phyloP scores from a whole-genome alignment of 768 basidiomycete genomes.

The Russula sp. region DNA sequence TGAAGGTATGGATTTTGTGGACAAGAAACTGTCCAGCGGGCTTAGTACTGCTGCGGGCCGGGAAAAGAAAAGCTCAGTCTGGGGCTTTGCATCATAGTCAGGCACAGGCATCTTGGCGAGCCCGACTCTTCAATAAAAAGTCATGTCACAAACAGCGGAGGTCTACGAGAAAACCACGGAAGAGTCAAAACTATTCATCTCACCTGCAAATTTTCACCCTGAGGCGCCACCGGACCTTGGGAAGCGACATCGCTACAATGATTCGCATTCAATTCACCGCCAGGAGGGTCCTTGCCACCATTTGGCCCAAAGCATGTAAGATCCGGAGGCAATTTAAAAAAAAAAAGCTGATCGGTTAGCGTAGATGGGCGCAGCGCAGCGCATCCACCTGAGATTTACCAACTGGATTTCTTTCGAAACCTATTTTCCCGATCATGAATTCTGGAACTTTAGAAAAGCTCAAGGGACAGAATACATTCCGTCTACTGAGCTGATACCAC shows the following conservation, averaged over 20 bases:
- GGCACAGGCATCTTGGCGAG: too few species aligned
- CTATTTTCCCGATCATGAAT: too few species aligned
- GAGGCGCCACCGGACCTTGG: not conserved
- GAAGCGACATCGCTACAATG: not conserved
- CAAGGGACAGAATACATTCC: too few species aligned
- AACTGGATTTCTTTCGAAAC: not conserved
- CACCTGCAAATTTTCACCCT: too few species aligned
- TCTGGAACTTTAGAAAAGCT: constrained; percentile 2
- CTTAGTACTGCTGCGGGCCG: too few species aligned
- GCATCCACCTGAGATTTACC: too few species aligned
- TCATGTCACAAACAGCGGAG: not conserved
- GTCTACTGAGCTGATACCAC: not conserved
- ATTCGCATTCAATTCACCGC: not conserved
- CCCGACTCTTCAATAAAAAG: too few species aligned
- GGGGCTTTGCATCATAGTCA: too few species aligned
- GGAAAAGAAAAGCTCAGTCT: too few species aligned
- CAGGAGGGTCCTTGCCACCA: not conserved
- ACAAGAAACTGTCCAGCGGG: too few species aligned
- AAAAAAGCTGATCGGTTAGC: not conserved
- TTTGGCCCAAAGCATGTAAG: not conserved
- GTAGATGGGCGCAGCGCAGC: not conserved
- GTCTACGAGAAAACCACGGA: not conserved
- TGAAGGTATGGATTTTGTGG: not conserved
- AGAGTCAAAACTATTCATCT: not conserved
- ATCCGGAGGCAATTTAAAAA: not conserved